Evolutionary conservation across 179 eudicot species (phyloP).

Genomic region (Spergularia azorica): DNA sequence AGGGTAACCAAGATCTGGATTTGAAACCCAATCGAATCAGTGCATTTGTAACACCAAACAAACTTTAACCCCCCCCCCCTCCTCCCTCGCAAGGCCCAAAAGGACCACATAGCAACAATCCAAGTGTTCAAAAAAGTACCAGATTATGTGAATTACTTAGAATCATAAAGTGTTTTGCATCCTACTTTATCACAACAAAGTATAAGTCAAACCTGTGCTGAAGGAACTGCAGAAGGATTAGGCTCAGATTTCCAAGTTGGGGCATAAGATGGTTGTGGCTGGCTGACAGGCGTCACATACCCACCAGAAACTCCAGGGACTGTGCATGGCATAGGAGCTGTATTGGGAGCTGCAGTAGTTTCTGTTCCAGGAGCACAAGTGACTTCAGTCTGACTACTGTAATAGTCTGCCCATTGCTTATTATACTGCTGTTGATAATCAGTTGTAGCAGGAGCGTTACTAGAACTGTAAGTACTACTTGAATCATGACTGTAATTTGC

Average conservation of each 20-base stretch:
- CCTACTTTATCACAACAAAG: slow-evolving; percentile 7
- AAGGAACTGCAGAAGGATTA: slow-evolving; percentile 49
- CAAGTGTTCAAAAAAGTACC: too few species aligned
- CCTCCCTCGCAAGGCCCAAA: too few species aligned
- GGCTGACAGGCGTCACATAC: slow-evolving; percentile 56
- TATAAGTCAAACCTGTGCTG: slow-evolving; percentile 68
- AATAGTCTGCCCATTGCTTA: slow-evolving; percentile 93
- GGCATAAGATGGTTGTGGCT: slow-evolving; percentile 56
- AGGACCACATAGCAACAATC: too few species aligned
- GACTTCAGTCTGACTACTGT: slow-evolving; percentile 84
- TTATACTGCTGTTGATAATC: slow-evolving; percentile 75
- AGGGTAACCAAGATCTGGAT: too few species aligned
- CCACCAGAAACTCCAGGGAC: slow-evolving; percentile 60
- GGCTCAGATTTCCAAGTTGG: slow-evolving; percentile 74
- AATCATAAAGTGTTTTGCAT: not conserved
- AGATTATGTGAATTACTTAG: too few species aligned
- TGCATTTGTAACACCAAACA: too few species aligned
- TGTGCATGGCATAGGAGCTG: slow-evolving; percentile 51
- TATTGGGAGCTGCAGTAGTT: slow-evolving; percentile 53
- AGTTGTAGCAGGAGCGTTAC: slow-evolving; percentile 47
- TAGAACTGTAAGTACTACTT: slow-evolving; percentile 62
- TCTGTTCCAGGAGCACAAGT: slow-evolving; percentile 99
- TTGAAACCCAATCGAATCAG: too few species aligned
- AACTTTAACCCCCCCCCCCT: too few species aligned
- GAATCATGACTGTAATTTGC: slow-evolving; percentile 67